Evolutionary conservation across 495 filamentous ascomycete genomes (phyloP).

Genomic region (Penicillium daleae): DNA sequence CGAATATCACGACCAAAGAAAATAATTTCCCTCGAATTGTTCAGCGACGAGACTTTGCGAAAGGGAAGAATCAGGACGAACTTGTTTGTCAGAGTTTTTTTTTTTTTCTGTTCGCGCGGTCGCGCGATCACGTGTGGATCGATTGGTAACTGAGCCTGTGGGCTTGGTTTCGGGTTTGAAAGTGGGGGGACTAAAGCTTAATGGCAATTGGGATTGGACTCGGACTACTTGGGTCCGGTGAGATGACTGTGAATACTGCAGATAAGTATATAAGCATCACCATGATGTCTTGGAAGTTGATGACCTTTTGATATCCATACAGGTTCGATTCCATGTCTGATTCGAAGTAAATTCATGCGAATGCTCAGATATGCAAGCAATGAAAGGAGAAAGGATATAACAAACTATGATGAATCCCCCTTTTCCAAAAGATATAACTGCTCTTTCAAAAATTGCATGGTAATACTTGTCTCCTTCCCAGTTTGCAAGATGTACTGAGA

Average conservation of each 20-base stretch:
- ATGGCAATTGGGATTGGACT: neutral
- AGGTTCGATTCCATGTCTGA: neutral
- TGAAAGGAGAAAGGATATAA: neutral
- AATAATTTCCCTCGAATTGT: neutral
- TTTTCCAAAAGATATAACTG: constrained; percentile 16
- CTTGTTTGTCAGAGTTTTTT: constrained; percentile 5
- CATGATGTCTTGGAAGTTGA: neutral
- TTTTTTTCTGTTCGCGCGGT: neutral
- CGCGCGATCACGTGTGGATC: constrained; percentile 11
- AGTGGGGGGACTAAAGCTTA: neutral
- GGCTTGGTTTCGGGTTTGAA: neutral
- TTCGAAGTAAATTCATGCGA: neutral
- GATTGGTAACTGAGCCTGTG: neutral
- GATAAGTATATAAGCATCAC: neutral
- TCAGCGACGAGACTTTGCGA: neutral
- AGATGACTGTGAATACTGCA: neutral
- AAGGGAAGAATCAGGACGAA: neutral
- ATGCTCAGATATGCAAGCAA: neutral
- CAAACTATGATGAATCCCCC: neutral
- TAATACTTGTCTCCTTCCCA: constrained; percentile 18
- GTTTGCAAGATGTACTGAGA: constrained; percentile 20
- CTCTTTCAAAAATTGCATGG: constrained; percentile 19
- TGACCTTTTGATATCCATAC: neutral
- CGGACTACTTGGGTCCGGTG: neutral
- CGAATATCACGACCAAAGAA: neutral